Conservation (phyloP, 192 early-diverging fungal species). For the Phycomyces nitens region DNA sequence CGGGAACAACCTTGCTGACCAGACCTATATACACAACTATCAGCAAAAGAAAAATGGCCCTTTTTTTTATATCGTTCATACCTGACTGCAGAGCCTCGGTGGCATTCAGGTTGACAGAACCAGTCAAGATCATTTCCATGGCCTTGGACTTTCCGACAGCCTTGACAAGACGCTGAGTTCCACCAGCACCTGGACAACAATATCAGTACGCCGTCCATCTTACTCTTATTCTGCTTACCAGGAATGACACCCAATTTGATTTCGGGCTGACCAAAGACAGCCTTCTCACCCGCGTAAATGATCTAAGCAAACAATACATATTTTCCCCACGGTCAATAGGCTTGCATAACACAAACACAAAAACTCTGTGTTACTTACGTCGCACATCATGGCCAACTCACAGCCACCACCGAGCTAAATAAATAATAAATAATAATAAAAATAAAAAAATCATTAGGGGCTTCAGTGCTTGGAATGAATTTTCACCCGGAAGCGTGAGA, state of each 20-base stretch:
- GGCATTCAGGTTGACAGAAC: constrained; percentile 76
- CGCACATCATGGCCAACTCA: constrained; percentile 99
- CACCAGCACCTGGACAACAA: constrained; percentile 55
- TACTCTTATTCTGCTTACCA: constrained; percentile 24
- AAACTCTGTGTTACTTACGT: constrained; percentile 33
- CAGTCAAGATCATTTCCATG: constrained; percentile 94
- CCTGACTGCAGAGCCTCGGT: constrained; percentile 76
- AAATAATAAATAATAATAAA: no score
- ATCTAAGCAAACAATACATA: constrained; percentile 49
- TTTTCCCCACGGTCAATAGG: not conserved
- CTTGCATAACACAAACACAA: not conserved
- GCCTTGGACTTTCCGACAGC: constrained; percentile 98
- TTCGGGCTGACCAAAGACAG: constrained; percentile 96
- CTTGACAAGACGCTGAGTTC: constrained; percentile 80
- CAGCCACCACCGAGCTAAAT: constrained; percentile 92
- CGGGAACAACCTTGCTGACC: constrained; percentile 87
- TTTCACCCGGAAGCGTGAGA: not conserved
- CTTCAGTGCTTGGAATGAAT: not conserved
- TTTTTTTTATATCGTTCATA: not conserved
- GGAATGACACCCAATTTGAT: constrained; percentile 98
- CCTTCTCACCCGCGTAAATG: constrained; percentile 97
- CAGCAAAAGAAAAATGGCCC: not conserved
- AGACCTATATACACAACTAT: constrained; percentile 51
- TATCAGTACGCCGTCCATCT: not conserved
- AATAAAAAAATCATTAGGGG: not conserved